Evolutionary conservation across 2,329 filamentous ascomycete species (phyloP).

Genomic region (Graphilbum sp.): DNA sequence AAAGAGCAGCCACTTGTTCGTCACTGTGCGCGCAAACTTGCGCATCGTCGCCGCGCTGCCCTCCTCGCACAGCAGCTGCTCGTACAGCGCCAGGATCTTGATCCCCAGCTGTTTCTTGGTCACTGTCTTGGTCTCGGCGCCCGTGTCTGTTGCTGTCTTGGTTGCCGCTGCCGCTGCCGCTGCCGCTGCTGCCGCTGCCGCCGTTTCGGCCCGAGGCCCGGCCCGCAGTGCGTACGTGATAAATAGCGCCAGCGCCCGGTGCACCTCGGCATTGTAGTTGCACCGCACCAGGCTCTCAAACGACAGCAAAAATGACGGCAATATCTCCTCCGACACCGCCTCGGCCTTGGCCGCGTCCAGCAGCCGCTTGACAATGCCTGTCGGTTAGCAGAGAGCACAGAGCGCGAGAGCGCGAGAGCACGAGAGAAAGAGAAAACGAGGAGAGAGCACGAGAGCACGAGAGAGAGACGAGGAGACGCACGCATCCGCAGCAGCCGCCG

Average conservation of each 20-base stretch:
- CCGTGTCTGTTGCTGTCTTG: no score
- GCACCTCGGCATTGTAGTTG: conserved; percentile 68
- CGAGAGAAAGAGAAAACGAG: conserved; percentile 6
- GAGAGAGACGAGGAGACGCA: conserved; percentile 27
- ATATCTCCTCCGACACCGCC: conserved; percentile 51
- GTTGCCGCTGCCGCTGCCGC: conserved; percentile 26
- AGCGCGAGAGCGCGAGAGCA: neutral
- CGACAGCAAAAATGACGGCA: conserved; percentile 61
- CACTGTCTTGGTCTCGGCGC: conserved; percentile 16
- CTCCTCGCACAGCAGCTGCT: conserved; percentile 60
- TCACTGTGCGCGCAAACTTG: conserved; percentile 87
- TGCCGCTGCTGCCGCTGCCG: conserved; percentile 1
- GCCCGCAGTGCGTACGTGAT: conserved; percentile 77
- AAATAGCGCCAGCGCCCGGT: conserved; percentile 76
- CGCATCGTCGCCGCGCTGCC: conserved; percentile 52
- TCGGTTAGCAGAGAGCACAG: neutral
- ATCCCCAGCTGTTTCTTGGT: conserved; percentile 58
- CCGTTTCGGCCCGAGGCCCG: conserved; percentile 21
- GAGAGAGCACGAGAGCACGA: conserved; percentile 6
- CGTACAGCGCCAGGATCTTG: conserved; percentile 61
- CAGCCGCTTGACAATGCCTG: conserved; percentile 77
- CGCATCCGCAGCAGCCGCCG: conserved; percentile 79
- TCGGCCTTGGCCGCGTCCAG: conserved; percentile 85
- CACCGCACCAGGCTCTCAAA: conserved; percentile 67
- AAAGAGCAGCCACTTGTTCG: conserved; percentile 93